Evolutionary conservation across 73 alveolate species (phyloP).

Genomic region (Stentor roeselii): DNA sequence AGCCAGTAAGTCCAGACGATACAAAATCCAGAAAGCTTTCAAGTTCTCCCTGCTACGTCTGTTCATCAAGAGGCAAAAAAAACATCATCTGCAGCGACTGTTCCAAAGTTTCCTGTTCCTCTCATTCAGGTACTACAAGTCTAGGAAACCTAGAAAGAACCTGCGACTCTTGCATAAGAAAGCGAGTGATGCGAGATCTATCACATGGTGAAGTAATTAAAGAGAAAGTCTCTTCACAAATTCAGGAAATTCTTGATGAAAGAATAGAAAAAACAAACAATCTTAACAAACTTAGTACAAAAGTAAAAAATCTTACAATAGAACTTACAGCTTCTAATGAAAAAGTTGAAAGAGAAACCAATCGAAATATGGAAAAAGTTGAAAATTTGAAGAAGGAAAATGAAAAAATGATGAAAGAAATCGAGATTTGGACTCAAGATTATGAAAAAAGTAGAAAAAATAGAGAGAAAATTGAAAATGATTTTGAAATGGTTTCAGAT

Average conservation of each 20-base stretch:
- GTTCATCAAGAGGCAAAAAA: not conserved
- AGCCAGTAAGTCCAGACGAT: no score
- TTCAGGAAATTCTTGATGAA: not conserved
- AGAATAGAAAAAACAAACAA: not conserved
- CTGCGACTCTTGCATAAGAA: not conserved
- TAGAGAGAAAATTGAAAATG: not conserved
- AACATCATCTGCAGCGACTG: not conserved
- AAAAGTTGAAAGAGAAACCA: not conserved
- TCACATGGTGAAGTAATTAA: not conserved
- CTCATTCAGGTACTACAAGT: not conserved
- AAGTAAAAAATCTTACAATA: not conserved
- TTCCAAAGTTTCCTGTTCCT: not conserved
- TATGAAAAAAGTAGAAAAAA: not conserved
- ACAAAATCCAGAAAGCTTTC: not conserved
- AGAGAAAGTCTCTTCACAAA: not conserved
- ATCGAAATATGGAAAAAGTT: not conserved
- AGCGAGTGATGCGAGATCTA: not conserved
- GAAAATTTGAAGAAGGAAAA: not conserved
- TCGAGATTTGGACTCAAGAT: not conserved
- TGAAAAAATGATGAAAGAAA: not conserved
- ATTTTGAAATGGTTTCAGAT: not conserved
- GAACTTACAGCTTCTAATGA: not conserved
- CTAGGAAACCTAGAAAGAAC: not conserved
- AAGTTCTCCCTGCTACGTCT: not conserved
- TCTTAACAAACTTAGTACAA: not conserved